Evolutionary conservation across 1,284 basidiomycete species (phyloP), one percentile per base, ranked within the genome.

Genomic region (Puccinia triticina): DNA sequence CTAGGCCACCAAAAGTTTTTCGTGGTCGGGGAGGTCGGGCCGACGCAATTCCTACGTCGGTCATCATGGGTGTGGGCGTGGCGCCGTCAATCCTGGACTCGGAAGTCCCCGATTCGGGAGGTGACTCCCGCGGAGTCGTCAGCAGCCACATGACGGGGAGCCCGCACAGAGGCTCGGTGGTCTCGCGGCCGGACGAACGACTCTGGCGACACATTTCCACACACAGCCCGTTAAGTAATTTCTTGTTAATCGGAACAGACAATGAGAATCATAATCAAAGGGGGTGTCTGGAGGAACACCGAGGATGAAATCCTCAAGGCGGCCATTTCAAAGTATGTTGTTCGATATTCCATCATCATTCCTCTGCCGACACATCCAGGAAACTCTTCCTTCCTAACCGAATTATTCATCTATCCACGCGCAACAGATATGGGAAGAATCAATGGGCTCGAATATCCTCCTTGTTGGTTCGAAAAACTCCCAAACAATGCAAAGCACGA

Each of bases 371-470:
- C 10, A 7, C 12, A 11, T 23, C n/a, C n/a, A 40, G n/a, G n/a
- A n/a, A n/a, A n/a, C n/a, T n/a, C n/a, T n/a, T n/a, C n/a, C n/a
- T n/a, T n/a, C 40, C 40, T 43, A 43, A 46, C 32, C 34, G 37
- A n/a, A 46, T 46, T 7, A 21, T 67, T 37, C 32, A 67, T 34
- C 37, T 23, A 29, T 10, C 23, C 18, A 1, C 23, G 26, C 74
- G 78, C 73, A 75, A 78, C 23, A 75, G 66, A 57, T 96, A 96
- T 85, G 95, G 95, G 86, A 96, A 96, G 89, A 97, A 98, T 87
- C 94, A 95, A 90, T 95, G 96, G 96, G 96, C 97, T 34, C 94
- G 96, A 86, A 99, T 99, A 87, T 98, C 95, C 11, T 99, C 96
- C 57, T 90, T 99, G 40, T 91, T 99, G 75, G 97, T 99, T 61